Evolutionary conservation across 1,284 basidiomycete genomes (phyloP).

Genomic region (Cryptococcus depauperatus): DNA sequence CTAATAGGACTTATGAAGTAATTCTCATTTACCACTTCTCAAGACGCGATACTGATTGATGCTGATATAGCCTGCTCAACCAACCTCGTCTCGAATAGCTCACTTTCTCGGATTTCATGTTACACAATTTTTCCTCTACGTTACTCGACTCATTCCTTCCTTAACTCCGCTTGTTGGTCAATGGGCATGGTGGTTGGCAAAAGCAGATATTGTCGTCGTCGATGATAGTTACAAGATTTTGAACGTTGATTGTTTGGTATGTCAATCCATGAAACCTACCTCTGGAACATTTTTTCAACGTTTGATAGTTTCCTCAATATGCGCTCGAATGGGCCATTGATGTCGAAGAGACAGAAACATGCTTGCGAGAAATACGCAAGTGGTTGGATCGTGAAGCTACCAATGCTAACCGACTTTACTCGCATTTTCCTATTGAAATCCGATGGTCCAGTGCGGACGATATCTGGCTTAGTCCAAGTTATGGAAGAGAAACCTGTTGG

Average conservation of each 20-base stretch:
- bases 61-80: slow-evolving; percentile 48
- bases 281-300: neutral
- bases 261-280: slow-evolving; percentile 6
- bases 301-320: slow-evolving; percentile 66
- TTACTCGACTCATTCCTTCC: slow-evolving; percentile 43
- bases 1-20: slow-evolving; percentile 71
- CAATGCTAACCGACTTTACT: slow-evolving; percentile 63
- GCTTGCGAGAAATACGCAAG: slow-evolving; percentile 62
- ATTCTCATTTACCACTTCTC: slow-evolving; percentile 30
- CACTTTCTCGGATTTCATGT: slow-evolving; percentile 72
- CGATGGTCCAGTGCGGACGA: slow-evolving; percentile 82
- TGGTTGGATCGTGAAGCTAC: slow-evolving; percentile 67
- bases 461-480: slow-evolving; percentile 86
- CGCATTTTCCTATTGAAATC: slow-evolving; percentile 91
- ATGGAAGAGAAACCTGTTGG: slow-evolving; percentile 75
- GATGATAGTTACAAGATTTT: slow-evolving; percentile 72
- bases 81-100: slow-evolving; percentile 46
- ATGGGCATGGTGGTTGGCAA: slow-evolving; percentile 43
- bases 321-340: slow-evolving; percentile 86
- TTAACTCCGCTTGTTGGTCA: slow-evolving; percentile 40
- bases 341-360: slow-evolving; percentile 50
- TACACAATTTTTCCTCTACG: slow-evolving; percentile 68
- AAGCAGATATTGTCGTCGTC: slow-evolving; percentile 43
- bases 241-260: slow-evolving; percentile 58
- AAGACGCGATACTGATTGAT: slow-evolving; percentile 4